Base-by-base conservation (phyloP, 1,284 basidiomycete species). In the Heterobasidion irregulare region DNA sequence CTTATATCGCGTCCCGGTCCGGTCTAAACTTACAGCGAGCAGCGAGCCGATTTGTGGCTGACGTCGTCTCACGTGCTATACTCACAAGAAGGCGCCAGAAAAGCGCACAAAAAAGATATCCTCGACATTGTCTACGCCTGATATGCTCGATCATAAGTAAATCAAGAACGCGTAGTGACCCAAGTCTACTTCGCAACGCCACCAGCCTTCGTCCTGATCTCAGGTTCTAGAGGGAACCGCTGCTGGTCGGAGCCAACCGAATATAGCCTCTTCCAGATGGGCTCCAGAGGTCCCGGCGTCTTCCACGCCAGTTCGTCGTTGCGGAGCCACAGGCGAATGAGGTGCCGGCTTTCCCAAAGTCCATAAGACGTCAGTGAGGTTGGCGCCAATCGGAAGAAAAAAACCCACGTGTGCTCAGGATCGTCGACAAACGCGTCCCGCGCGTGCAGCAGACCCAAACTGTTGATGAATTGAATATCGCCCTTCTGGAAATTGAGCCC, bases 381-480 rank as follows among this genome's bases (percentile, higher is more conserved):
- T 41, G 26, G 26, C 5, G n/a, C 38, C 38, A 41, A 41, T n/a
- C 12, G 38, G n/a, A n/a, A n/a, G n/a, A n/a, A 8, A 12, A 41
- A 41, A 6, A 48, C 61, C 50, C 45, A 74, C 73, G 66, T 70
- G 52, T 75, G 67, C 50, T 70, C 66, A 19, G 64, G 60, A 53
- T 69, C 69, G 59, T 77, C 75, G 26, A 64, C 64, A 58, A 76
- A 77, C 2, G 66, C 73, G 58, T 77, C 75, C 57, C 75, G 59
- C 12, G 74, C 75, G 58, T 77, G 75, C 48, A 77, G 65, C 38
- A 77, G 56, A 3, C 74, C 70, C 56, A 76, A 61, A 56, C 69
- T 75, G 59, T 76, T 77, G 65, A 77, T 76, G 61, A 75, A 77
- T 59, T 77, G 75, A 38, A 77, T 76, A 55, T 77, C 75, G 35